These are phyloP conservation scores for Eucalyptus camaldulensis DNA, from an alignment of 345 rosid genomes.

Conservation along the genomic window DNA sequence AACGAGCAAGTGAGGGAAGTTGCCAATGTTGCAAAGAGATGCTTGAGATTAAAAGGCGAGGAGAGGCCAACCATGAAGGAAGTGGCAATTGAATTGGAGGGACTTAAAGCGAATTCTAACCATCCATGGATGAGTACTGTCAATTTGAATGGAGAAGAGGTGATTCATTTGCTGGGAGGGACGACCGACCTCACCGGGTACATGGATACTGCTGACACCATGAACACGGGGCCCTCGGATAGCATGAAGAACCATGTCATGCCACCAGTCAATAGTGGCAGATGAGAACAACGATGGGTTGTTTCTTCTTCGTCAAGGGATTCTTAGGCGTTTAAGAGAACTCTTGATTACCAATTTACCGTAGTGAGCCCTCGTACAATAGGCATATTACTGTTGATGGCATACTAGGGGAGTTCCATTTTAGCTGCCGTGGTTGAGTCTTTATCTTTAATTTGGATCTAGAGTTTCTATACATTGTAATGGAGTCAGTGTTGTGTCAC, in stretches of 20 bases:
- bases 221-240: not conserved
- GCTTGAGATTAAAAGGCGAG: conserved; percentile 14
- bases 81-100: conserved; percentile 9
- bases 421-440: not conserved
- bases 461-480: not conserved
- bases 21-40: conserved; percentile 3
- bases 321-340: not conserved
- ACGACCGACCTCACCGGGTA: not conserved
- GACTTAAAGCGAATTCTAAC: not conserved
- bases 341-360: not conserved
- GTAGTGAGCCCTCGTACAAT: not conserved
- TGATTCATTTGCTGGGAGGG: not conserved
- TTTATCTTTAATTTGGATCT: not conserved
- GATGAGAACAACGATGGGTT: not conserved
- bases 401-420: not conserved
- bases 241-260: not conserved
- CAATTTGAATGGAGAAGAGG: not conserved
- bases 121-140: not conserved
- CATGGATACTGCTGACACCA: not conserved
- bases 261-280: not conserved
- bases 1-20: conserved; percentile 1
- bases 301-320: not conserved
- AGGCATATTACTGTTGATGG: not conserved
- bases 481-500: not conserved
- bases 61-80: conserved; percentile 26